Evolutionary conservation across 495 filamentous ascomycete genomes (phyloP).

Genomic region (Talaromyces liani): DNA sequence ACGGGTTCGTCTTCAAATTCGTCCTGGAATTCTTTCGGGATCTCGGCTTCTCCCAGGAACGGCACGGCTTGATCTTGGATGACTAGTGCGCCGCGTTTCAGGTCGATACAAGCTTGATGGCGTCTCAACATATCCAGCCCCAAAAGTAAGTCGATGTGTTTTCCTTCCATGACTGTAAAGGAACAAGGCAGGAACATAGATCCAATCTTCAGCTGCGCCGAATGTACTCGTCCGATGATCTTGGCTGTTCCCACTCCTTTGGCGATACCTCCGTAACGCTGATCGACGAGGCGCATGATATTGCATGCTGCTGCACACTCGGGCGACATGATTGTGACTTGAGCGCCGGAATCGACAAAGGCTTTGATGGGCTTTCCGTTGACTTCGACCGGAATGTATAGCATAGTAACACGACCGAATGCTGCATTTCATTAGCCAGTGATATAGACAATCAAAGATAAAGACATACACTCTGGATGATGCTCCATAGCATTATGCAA

Average conservation of each 20-base stretch:
- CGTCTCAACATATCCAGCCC: constrained; percentile 95
- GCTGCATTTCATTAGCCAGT: constrained; percentile 41
- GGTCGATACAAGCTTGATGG: constrained; percentile 87
- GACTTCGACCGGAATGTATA: constrained; percentile 94
- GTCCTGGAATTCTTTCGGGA: constrained; percentile 68
- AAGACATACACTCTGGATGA: constrained; percentile 77
- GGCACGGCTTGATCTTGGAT: constrained; percentile 83
- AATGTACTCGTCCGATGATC: constrained; percentile 91
- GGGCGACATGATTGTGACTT: constrained; percentile 98
- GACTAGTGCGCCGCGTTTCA: constrained; percentile 67
- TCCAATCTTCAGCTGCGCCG: constrained; percentile 88
- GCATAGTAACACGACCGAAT: constrained; percentile 87
- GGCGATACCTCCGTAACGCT: constrained; percentile 82
- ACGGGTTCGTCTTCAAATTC: constrained; percentile 71
- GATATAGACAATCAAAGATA: background rate
- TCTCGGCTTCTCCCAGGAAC: constrained; percentile 89
- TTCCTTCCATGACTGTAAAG: constrained; percentile 99
- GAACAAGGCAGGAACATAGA: constrained; percentile 80
- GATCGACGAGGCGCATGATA: constrained; percentile 96
- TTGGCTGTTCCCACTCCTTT: constrained; percentile 88
- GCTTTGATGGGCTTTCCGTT: constrained; percentile 89
- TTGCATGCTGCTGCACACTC: constrained; percentile 82
- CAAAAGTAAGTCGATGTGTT: constrained; percentile 89
- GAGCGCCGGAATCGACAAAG: constrained; percentile 94
- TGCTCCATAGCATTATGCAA: constrained; percentile 92